A percentile compares a stretch with the other conserved stretches of the same genome.
Conservation (phyloP, 1,139 yeast species). For the Yamadazyma taylorii region DNA sequence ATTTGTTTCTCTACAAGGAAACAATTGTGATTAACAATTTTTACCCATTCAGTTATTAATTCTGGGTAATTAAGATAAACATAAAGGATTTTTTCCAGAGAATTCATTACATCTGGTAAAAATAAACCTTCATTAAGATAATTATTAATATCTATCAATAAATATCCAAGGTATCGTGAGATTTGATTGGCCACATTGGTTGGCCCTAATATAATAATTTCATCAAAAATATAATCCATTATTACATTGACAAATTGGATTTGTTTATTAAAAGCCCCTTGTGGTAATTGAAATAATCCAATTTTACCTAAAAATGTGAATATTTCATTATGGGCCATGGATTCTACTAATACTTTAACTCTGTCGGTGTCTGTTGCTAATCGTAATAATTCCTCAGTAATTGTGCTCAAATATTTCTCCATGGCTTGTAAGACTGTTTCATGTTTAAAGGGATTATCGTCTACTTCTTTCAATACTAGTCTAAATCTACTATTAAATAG, state of each 20-base stretch:
- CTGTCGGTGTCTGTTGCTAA: not conserved
- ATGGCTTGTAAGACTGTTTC: not conserved
- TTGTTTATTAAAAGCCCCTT: not conserved
- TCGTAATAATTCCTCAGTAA: not conserved
- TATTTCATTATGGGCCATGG: not conserved
- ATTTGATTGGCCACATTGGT: not conserved
- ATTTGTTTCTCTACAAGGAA: constrained; percentile 2
- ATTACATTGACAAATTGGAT: not conserved
- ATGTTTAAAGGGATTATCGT: not conserved
- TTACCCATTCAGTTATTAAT: constrained; percentile 1
- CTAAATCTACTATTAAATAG: not conserved
- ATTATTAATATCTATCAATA: constrained; percentile 1
- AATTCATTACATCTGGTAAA: not conserved
- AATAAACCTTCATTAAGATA: not conserved
- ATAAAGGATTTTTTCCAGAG: constrained; percentile 1
- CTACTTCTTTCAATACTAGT: not conserved
- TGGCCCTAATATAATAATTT: not conserved
- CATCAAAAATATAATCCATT: not conserved
- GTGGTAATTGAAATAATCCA: not conserved
- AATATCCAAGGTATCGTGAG: constrained; percentile 1
- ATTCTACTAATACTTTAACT: not conserved
- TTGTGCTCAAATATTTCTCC: not conserved
- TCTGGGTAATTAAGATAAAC: not conserved
- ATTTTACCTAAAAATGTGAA: constrained; percentile 1
- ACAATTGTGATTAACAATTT: not conserved